phyloP scores from a whole-genome alignment of 257 asterid genomes.

The Scutellaria baicalensis region DNA sequence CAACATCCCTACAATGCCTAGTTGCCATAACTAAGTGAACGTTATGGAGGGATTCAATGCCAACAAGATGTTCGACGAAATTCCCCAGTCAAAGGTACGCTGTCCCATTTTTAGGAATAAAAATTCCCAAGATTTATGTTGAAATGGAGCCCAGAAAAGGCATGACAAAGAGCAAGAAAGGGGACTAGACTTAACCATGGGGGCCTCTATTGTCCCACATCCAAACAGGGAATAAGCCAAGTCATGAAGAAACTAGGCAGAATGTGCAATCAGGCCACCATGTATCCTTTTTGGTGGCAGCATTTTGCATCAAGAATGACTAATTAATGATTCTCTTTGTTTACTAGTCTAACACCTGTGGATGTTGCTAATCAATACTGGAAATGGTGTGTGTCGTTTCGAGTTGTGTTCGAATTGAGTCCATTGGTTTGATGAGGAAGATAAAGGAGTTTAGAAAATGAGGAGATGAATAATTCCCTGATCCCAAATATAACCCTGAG shows the following conservation, averaged over 20 bases:
- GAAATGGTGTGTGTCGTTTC: neutral
- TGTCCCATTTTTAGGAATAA: conserved; percentile 13
- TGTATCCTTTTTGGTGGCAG: conserved; percentile 14
- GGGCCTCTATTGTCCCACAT: conserved; percentile 20
- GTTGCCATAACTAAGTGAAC: conserved; percentile 13
- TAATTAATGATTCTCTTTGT: neutral
- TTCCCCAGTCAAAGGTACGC: conserved; percentile 40
- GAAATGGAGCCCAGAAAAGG: conserved; percentile 36
- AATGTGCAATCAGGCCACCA: conserved; percentile 21
- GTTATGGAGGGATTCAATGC: conserved; percentile 13
- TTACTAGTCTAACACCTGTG: neutral
- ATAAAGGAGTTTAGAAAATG: conserved; percentile 9
- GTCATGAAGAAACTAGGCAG: conserved; percentile 4
- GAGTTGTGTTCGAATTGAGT: neutral
- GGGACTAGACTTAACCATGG: conserved; percentile 7
- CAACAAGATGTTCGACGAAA: conserved; percentile 32
- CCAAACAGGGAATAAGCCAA: conserved; percentile 56
- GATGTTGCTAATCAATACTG: neutral
- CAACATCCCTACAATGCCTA: conserved; percentile 19
- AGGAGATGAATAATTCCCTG: conserved; percentile 10
- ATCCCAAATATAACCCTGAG: conserved; percentile 35
- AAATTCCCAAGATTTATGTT: conserved; percentile 21
- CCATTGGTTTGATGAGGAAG: neutral
- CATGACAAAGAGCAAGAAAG: conserved; percentile 14
- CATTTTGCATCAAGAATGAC: neutral